These are phyloP conservation scores for Syzygium aromaticum DNA, from an alignment of 345 rosid species.

Conservation along the genomic window DNA sequence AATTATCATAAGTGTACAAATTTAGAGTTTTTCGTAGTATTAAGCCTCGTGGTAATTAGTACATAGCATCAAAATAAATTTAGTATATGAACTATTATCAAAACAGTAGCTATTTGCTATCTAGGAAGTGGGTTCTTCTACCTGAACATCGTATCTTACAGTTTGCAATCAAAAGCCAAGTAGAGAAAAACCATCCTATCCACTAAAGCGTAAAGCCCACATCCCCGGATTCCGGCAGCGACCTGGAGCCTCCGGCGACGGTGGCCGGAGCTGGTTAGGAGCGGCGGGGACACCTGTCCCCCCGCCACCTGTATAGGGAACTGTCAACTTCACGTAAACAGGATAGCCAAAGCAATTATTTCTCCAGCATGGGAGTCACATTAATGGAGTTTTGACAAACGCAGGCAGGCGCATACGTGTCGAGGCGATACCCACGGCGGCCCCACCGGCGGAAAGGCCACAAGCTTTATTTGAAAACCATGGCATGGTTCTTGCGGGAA, in stretches of 20 bases:
- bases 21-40: no score
- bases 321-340: neutral
- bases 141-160: neutral
- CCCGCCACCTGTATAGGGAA: neutral
- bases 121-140: neutral
- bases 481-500: neutral
- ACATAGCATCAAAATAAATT: neutral
- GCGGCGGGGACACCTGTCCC: neutral
- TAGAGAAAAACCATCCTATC: neutral
- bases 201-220: neutral
- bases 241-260: neutral
- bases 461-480: neutral
- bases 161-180: neutral
- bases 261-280: neutral
- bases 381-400: neutral
- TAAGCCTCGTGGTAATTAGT: neutral
- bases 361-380: neutral
- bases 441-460: neutral
- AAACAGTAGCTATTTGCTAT: neutral
- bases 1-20: no score
- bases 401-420: neutral
- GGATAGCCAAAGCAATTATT: neutral
- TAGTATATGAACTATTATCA: neutral
- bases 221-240: neutral
- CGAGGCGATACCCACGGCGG: neutral